Base-by-base conservation (phyloP, 345 rosid genomes). In the Arabidopsis arenosa region DNA sequence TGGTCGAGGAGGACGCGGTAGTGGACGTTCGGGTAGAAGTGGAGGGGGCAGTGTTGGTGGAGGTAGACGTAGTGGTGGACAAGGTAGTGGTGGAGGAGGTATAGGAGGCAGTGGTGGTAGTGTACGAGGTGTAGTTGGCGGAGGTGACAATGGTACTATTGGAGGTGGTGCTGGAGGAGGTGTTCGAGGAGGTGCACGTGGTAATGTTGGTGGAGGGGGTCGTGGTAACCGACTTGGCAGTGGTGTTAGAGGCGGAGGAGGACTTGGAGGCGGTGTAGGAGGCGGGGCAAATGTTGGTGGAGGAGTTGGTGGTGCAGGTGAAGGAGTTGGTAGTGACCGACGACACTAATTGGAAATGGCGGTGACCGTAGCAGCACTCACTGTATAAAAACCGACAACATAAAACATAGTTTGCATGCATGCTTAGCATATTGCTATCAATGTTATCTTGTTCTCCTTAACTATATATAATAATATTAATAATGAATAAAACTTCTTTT, bases 181-280 rank as follows among this genome's bases (percentile, higher is more conserved):
- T 37, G 48, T n/a, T 0, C 33, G 28, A 1, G 41, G 49, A 9
- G 23, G 23, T 12, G 43, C 7, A 30, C 44, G 55, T 1, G 53
- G 45, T 15, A 56, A n/a, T 3, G 52, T 2, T 8, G 83, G 54
- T 37, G 73, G 45, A 0, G 39, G 12, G 10, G 66, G 63, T 1
- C 74, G 52, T 0, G 30, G 47, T 2, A 70, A 54, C 2, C 26
- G 26, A 23, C 26, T 23, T 23, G 68, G 64, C 3, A 30, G 12
- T 37, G 81, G 78, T 33, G 55, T 53, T 12, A 56, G 30, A 18
- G 82, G 76, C 2, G 59, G 69, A 0, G 58, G 54, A 4, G 87
- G 85, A 5, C 43, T 48, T 37, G 85, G 85, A 0, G 28, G 70
- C 5, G 82, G 75, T 5, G 35, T 41, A 0, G 78, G 84, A 11